Conservation (phyloP, 805 yeast species). For the Candida sanyiensis region DNA sequence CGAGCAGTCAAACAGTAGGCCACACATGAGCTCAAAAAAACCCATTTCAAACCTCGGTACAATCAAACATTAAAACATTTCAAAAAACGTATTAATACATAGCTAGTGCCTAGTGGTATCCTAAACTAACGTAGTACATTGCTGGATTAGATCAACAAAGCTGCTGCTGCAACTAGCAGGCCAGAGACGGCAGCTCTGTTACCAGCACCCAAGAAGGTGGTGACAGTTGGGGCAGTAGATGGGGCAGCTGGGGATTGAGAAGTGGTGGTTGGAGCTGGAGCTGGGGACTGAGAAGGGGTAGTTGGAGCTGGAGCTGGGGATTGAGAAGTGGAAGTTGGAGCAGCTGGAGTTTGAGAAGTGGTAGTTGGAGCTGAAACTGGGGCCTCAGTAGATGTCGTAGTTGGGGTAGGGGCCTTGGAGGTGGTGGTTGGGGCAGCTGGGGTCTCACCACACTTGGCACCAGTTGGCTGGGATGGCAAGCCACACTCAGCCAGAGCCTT, state of each 20-base stretch:
- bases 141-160: constrained; percentile 6
- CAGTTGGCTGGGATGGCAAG: constrained; percentile 27
- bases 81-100: too few relatives aligned
- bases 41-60: too few relatives aligned
- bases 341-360: background rate
- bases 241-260: background rate
- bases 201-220: constrained; percentile 3
- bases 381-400: background rate
- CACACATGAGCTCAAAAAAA: too few relatives aligned
- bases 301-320: background rate
- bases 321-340: constrained; percentile 1
- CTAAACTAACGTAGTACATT: background rate
- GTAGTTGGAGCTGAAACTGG: too few relatives aligned
- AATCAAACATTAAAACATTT: too few relatives aligned
- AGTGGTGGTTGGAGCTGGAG: background rate
- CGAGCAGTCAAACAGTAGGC: too few relatives aligned
- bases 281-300: background rate
- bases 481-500: constrained; percentile 25
- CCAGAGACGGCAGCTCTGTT: constrained; percentile 1
- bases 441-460: constrained; percentile 18
- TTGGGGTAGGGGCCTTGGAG: background rate
- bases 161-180: constrained; percentile 4
- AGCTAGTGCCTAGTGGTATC: background rate
- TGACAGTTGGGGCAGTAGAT: background rate
- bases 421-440: background rate